Percentiles rank a stretch among this genome's conserved stretches.
Evolutionary conservation across 495 filamentous ascomycete species (phyloP).

Genomic region (Penicillium pulvis): DNA sequence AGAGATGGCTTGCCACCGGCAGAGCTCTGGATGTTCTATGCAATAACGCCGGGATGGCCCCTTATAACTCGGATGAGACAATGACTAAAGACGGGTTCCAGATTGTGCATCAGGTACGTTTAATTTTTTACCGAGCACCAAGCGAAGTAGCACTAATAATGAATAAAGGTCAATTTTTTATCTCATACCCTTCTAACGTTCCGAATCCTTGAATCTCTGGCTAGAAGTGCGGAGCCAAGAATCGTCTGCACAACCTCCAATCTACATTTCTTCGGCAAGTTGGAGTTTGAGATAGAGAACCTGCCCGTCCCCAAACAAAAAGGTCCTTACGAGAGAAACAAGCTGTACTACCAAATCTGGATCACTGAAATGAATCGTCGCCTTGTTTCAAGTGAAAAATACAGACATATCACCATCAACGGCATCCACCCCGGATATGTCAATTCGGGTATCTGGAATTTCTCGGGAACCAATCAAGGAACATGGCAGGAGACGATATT

Average conservation of each 20-base stretch:
- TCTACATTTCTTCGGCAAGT: constrained; percentile 18
- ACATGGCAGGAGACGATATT: background rate
- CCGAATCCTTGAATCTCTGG: constrained; percentile 24
- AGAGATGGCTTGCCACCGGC: constrained; percentile 21
- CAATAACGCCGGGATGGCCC: constrained; percentile 29
- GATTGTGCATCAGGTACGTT: constrained; percentile 25
- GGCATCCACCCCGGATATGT: constrained; percentile 30
- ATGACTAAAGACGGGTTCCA: constrained; percentile 31
- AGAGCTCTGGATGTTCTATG: constrained; percentile 27
- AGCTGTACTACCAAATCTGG: constrained; percentile 31
- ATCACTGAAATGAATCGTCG: constrained; percentile 25
- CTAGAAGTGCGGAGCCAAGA: constrained; percentile 18
- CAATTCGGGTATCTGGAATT: constrained; percentile 22
- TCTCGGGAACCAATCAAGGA: background rate
- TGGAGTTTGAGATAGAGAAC: constrained; percentile 15
- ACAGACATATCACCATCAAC: constrained; percentile 30
- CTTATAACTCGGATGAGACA: background rate
- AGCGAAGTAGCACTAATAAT: background rate
- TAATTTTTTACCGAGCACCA: background rate
- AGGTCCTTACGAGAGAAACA: constrained; percentile 25
- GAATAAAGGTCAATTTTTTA: constrained; percentile 24
- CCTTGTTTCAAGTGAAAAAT: constrained; percentile 18
- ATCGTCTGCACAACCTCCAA: constrained; percentile 33
- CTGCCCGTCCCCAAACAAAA: background rate
- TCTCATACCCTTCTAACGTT: constrained; percentile 30